Evolutionary conservation across 108 stramenopile species (phyloP), one percentile per base, ranked within the genome.

Genomic region (Nitzschia sp.): DNA sequence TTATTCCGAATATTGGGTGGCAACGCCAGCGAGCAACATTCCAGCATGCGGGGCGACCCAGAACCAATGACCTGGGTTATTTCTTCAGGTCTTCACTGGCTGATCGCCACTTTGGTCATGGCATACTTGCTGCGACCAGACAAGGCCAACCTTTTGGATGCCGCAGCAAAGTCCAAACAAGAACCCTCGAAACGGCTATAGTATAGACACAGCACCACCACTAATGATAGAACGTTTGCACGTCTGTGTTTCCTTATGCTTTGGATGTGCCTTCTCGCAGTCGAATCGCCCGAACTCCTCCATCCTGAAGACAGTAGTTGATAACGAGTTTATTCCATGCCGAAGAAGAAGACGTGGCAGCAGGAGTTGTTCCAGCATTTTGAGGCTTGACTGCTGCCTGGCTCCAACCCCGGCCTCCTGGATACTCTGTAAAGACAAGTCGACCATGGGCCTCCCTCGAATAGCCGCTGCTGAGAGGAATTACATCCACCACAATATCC

Each of bases 401-500:
- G n/a, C 36, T 45, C 76, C 76, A 77, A 23, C 76, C 76, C 25
- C 76, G 53, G 0, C 76, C 76, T 13, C 68, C 68, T 18, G 71
- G 64, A 30, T 54, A 51, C 53, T 69, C 72, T 4, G 84, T 72
- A 70, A 85, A 79, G 26, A 85, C 62, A 2, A 94, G 55, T 33
- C 93, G 76, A 11, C 93, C 93, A 74, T 90, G 87, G 19, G 85
- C 87, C 55, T 94, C 90, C 59, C 87, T 66, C 2, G 89, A 78
- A 65, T 82, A 90, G 38, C 93, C 93, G 65, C 86, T 87, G 28
- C 80, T 66, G 38, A 94, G 72, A 8, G 93, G 90, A 48, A 84
- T 54, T 0, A 94, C 87, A 75, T 94, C 93, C n/a, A 94, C 85
- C 21, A 94, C 76, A 5, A 75, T 82, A 80, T 94, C 90, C 31